Conservation (phyloP, 164 flowering plant species). For the Tinospora cordifolia region DNA sequence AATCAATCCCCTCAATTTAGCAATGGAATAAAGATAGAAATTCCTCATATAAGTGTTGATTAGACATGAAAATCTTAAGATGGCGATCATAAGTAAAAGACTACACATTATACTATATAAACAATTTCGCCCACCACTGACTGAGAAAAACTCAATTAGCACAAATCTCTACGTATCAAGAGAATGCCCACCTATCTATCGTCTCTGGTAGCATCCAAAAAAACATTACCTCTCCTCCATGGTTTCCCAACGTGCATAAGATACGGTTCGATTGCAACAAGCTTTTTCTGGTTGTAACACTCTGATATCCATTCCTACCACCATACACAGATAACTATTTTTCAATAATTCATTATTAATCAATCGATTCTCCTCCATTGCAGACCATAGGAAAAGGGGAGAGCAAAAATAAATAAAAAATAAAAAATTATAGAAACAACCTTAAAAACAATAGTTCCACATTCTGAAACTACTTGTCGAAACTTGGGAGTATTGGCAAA, state of each 20-base stretch:
- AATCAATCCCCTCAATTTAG: no score
- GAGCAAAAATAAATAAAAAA: background rate
- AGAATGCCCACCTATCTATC: background rate
- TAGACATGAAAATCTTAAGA: no score
- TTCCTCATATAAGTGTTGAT: no score
- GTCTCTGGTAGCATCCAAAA: slow-evolving; percentile 32
- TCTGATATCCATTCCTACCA: slow-evolving; percentile 82
- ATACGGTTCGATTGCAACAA: slow-evolving; percentile 76
- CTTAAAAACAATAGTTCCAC: slow-evolving; percentile 91
- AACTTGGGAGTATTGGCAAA: slow-evolving; percentile 89
- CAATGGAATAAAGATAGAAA: no score
- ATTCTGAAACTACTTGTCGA: slow-evolving; percentile 72
- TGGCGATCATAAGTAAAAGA: background rate
- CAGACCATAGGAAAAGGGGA: background rate
- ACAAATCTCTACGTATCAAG: background rate
- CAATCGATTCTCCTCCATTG: background rate
- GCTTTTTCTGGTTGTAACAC: slow-evolving; percentile 66
- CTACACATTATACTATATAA: background rate
- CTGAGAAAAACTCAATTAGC: no score
- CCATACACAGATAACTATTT: background rate
- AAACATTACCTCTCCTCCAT: slow-evolving; percentile 49
- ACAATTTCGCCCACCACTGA: background rate
- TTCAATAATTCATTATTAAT: no score
- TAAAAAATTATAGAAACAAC: slow-evolving; percentile 18
- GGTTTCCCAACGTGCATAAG: slow-evolving; percentile 96